Percentiles rank a stretch among this genome's conserved stretches.
phyloP scores from a whole-genome alignment of 2,329 filamentous ascomycete species.

The Aspergillus sp. region DNA sequence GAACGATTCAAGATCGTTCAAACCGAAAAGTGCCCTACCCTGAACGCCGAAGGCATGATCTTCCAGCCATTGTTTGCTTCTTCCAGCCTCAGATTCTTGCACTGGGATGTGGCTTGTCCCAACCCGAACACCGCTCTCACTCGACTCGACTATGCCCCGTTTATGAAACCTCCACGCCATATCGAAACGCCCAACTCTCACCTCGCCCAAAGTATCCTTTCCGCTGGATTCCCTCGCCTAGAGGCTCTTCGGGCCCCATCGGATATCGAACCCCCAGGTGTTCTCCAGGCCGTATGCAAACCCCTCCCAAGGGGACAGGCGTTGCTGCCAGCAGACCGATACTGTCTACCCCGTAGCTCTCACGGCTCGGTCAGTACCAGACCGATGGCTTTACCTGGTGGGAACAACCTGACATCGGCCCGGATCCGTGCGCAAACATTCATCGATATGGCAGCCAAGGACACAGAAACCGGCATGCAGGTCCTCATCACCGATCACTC shows the following conservation, averaged over 20 bases:
- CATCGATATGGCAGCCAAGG: slow-evolving; percentile 43
- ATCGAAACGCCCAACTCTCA: slow-evolving; percentile 41
- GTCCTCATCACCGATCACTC: slow-evolving; percentile 44
- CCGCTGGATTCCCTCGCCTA: slow-evolving; percentile 42
- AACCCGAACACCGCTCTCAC: slow-evolving; percentile 36
- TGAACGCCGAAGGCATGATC: slow-evolving; percentile 43
- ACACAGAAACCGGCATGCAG: slow-evolving; percentile 40
- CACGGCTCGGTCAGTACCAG: slow-evolving; percentile 41
- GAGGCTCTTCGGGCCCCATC: slow-evolving; percentile 42
- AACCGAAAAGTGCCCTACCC: slow-evolving; percentile 44
- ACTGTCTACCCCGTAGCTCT: slow-evolving; percentile 42
- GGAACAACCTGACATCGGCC: slow-evolving; percentile 45
- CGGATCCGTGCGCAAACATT: slow-evolving; percentile 47
- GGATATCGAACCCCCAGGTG: slow-evolving; percentile 44
- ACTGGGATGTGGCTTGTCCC: slow-evolving; percentile 54
- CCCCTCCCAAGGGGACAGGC: slow-evolving; percentile 39
- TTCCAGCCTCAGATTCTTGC: slow-evolving; percentile 50
- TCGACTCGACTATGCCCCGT: slow-evolving; percentile 38
- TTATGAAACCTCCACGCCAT: slow-evolving; percentile 32
- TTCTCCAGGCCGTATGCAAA: slow-evolving; percentile 44
- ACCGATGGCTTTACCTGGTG: slow-evolving; percentile 40
- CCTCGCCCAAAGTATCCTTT: slow-evolving; percentile 44
- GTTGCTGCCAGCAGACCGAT: slow-evolving; percentile 39
- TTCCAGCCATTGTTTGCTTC: slow-evolving; percentile 52
- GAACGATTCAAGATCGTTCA: slow-evolving; percentile 54